A percentile compares a stretch with the other conserved stretches of the same genome.
Conservation (phyloP, 345 rosid genomes). For the Euphorbia tirucalli region DNA sequence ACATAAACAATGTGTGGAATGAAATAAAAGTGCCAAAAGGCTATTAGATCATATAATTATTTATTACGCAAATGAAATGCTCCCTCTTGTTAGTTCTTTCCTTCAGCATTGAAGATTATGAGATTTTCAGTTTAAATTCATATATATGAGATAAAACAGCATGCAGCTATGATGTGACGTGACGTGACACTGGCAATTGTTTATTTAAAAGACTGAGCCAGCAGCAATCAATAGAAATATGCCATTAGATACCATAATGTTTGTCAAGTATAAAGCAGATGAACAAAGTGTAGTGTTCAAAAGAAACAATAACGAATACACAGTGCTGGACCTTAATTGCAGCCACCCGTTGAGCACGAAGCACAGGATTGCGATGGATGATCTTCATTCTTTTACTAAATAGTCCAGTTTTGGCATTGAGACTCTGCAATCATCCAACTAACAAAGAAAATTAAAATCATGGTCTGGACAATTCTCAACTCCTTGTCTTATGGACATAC, state of each 20-base stretch:
- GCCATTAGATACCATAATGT: not conserved
- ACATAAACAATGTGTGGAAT: not conserved
- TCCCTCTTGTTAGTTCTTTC: not conserved
- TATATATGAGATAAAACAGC: not conserved
- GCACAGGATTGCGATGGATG: conserved; percentile 75
- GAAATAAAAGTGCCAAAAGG: not conserved
- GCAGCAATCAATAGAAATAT: conserved; percentile 8
- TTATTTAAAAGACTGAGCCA: not conserved
- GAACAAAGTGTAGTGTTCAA: not conserved
- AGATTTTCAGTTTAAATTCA: not conserved
- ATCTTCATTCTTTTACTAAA: conserved; percentile 90
- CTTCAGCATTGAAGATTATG: not conserved
- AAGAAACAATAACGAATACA: not conserved
- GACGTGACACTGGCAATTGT: not conserved
- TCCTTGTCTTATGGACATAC: not conserved
- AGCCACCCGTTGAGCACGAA: conserved; percentile 87
- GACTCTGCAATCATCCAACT: conserved; percentile 67
- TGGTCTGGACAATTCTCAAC: conserved; percentile 4
- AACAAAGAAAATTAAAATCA: conserved; percentile 43
- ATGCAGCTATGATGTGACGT: not conserved
- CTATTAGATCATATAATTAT: not conserved
- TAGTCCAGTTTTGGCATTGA: conserved; percentile 91
- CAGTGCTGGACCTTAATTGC: conserved; percentile 68
- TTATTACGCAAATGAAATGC: not conserved
- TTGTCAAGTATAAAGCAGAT: not conserved